phyloP scores from a whole-genome alignment of 164 flowering plant genomes.

The Annona squamosa region DNA sequence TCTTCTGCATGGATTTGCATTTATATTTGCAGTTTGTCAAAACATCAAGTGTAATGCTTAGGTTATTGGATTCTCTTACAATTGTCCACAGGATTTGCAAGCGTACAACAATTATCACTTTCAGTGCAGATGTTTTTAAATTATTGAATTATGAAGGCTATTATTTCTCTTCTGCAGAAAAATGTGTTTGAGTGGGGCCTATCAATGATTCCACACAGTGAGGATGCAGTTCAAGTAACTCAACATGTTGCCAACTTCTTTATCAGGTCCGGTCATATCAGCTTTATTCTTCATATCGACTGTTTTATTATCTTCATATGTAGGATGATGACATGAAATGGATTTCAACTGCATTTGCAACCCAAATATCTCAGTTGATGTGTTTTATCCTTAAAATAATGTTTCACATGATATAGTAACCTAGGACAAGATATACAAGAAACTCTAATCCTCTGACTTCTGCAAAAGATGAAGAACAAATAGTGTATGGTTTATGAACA shows the following conservation, averaged over 20 bases:
- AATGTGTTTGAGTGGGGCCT: constrained; percentile 96
- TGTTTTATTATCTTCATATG: constrained; percentile 1
- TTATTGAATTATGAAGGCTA: neutral
- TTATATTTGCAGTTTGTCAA: neutral
- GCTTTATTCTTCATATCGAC: neutral
- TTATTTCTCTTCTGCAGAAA: constrained; percentile 52
- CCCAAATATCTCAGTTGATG: neutral
- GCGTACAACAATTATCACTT: neutral
- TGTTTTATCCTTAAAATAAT: neutral
- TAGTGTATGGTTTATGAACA: too few species aligned
- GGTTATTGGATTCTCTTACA: neutral
- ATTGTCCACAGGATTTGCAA: neutral
- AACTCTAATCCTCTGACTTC: neutral
- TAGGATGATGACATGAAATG: neutral
- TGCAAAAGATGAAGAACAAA: neutral
- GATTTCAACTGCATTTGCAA: neutral
- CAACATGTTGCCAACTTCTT: constrained; percentile 80
- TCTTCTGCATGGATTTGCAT: constrained; percentile 1
- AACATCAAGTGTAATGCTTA: neutral
- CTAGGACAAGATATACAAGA: neutral
- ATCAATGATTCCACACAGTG: constrained; percentile 85
- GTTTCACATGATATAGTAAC: neutral
- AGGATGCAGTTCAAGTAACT: constrained; percentile 87
- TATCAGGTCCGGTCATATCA: constrained; percentile 47
- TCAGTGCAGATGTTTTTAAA: neutral